Base-by-base conservation (phyloP, 2,329 filamentous ascomycete species). In the Talaromyces funiculosus region DNA sequence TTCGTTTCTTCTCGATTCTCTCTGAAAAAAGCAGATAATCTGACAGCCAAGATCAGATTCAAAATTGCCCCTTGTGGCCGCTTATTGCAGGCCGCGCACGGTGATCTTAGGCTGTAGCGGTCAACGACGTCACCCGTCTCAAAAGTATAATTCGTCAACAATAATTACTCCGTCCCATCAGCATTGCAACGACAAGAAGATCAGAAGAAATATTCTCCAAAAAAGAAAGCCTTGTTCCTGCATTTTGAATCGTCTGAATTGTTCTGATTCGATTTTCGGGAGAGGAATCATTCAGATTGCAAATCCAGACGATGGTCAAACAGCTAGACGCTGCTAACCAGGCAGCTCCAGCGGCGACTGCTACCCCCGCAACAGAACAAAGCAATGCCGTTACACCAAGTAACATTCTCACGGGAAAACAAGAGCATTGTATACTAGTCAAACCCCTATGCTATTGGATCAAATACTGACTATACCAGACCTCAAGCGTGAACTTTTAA, bases 401-500 rank as follows among this genome's bases (percentile, higher is more conserved):
- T 35, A 82, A 82, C 22, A 77, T 87, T 65, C 78, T 99, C 72
- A 96, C 92, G 0, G 94, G 94, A 67, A 97, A 97, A 78, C 93
- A 99, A 82, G 94, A 99, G 75, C 94, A 99, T 75, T 99, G 92
- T 96, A 75, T 69, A 87, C 3, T 40, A 24, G 7, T 12, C 14
- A 12, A 10, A 24, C n/a, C 6, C 14, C 24, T 9, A 3, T 40
- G 18, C n/a, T 26, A 26, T 14, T 45, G 62, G 29, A 26, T 62
- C 40, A 29, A 16, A 20, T 29, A 43, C 55, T 67, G 40, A 67
- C 64, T 3, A 5, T 43, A 53, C 31, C 71, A 95, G 92, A 99
- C 73, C 86, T 99, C 67, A 99, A 99, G 79, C 87, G 94, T 71
- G 94, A 99, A 75, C 88, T 99, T 70, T 86, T 99, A 64, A 88